Evolutionary conservation across 805 yeast genomes (phyloP), one percentile per base, ranked within the genome.

Genomic region (Teunomyces lycoperdinae): DNA sequence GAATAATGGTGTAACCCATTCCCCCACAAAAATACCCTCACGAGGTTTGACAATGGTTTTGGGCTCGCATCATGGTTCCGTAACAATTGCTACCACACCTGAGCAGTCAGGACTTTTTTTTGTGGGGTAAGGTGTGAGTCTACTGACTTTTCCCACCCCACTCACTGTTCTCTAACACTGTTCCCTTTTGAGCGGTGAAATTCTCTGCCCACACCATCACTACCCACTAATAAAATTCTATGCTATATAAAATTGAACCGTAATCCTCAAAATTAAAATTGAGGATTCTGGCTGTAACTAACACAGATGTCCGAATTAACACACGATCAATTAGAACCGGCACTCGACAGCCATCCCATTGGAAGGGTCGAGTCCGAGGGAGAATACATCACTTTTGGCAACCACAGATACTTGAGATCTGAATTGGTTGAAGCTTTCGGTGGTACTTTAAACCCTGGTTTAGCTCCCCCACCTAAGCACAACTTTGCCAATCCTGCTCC

Each of bases 391-490:
- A 80, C 73, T 52, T 79, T 89, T 54, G 96, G 96, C 3, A 77
- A 82, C 57, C 83, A 85, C 52, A 83, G 79, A 63, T 89, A 85
- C 51, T 73, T 80, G 47, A 79, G 76, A 56, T 64, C 74, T 45
- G 91, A 86, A 44, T 71, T 86, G 48, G 67, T 72, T 45, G 66
- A 66, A 24, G 92, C 92, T 2, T 86, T 86, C 54, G 96, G 96
- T 65, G 96, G 96, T 83, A 76, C 86, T 14, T 70, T 87, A 62
- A 83, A 83, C 55, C 89, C 94, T 20, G 92, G 77, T 48, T 66
- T 70, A 53, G 55, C 73, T 14, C 77, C 77, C 24, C 73, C 77
- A 11, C 74, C 76, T 9, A 60, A 69, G 33, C 63, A 66, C 45
- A 50, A 57, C 52, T 52, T 65, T 53, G 91, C 85, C 49, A 85